Conservation (phyloP, 805 yeast species). For the Metschnikowia santaceciliae region DNA sequence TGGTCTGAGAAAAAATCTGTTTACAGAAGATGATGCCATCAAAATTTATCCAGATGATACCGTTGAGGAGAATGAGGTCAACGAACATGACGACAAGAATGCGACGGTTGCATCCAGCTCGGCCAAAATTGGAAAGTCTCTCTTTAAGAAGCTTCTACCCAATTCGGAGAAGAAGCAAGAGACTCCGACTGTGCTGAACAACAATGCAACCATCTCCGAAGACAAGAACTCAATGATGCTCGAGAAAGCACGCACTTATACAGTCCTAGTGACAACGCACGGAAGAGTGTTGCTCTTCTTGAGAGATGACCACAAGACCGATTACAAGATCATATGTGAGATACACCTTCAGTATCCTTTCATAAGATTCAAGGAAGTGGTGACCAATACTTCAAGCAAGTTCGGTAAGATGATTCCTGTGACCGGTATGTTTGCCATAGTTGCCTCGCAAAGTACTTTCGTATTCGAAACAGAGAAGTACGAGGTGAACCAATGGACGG, state of each 20-base stretch:
- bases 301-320: slow-evolving; percentile 35
- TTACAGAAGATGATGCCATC: slow-evolving; percentile 15
- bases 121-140: slow-evolving; percentile 15
- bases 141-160: slow-evolving; percentile 21
- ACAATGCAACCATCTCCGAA: slow-evolving; percentile 2
- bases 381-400: slow-evolving; percentile 31
- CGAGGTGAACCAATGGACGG: slow-evolving; percentile 51
- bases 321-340: slow-evolving; percentile 49
- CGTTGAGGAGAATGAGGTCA: not conserved
- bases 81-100: slow-evolving; percentile 10
- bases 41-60: slow-evolving; percentile 9
- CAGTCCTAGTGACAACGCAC: slow-evolving; percentile 54
- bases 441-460: slow-evolving; percentile 51
- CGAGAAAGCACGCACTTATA: slow-evolving; percentile 44
- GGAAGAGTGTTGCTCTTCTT: slow-evolving; percentile 60
- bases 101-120: slow-evolving; percentile 6
- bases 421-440: slow-evolving; percentile 52
- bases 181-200: slow-evolving; percentile 1
- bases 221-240: slow-evolving; percentile 12
- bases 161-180: slow-evolving; percentile 18
- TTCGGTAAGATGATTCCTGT: slow-evolving; percentile 32
- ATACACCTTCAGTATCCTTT: slow-evolving; percentile 51
- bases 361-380: slow-evolving; percentile 56
- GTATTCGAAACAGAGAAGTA: slow-evolving; percentile 52
- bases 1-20: not conserved